These are phyloP conservation scores for Mollisia scopiformis DNA, from an alignment of 2,329 filamentous ascomycete genomes.

Conservation along the genomic window DNA sequence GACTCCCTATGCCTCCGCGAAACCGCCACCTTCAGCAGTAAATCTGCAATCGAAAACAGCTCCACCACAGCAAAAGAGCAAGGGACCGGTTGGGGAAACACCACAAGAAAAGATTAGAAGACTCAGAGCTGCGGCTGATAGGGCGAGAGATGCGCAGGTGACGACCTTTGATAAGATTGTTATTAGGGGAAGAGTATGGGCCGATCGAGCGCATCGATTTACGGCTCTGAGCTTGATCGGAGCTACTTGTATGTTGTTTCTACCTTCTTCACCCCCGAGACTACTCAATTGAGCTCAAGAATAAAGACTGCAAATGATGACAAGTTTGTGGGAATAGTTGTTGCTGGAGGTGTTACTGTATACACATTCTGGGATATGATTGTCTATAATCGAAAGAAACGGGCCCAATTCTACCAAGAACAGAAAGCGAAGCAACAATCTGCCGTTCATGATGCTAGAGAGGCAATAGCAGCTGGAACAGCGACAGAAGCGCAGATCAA, in stretches of 20 bases:
- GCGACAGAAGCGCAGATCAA: slow-evolving; percentile 54
- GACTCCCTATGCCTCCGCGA: slow-evolving; percentile 70
- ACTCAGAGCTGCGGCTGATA: slow-evolving; percentile 38
- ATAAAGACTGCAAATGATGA: too few relatives aligned
- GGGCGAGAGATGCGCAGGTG: slow-evolving; percentile 35
- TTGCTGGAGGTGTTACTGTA: slow-evolving; percentile 61
- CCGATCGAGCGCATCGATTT: slow-evolving; percentile 40
- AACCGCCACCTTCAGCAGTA: slow-evolving; percentile 46
- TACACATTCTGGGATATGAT: slow-evolving; percentile 70
- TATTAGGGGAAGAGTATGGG: slow-evolving; percentile 38
- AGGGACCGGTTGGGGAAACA: slow-evolving; percentile 36
- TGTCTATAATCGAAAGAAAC: slow-evolving; percentile 67
- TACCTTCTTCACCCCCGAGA: too few relatives aligned
- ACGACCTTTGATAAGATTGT: slow-evolving; percentile 36
- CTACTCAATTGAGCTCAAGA: too few relatives aligned
- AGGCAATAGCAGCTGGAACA: slow-evolving; percentile 44
- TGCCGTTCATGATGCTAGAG: slow-evolving; percentile 48
- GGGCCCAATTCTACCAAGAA: slow-evolving; percentile 61
- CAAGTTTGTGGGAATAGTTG: slow-evolving; percentile 46
- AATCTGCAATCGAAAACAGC: slow-evolving; percentile 17
- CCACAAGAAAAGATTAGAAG: slow-evolving; percentile 39
- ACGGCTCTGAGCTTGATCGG: slow-evolving; percentile 38
- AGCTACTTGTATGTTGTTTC: slow-evolving; percentile 37
- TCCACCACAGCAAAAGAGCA: slow-evolving; percentile 13
- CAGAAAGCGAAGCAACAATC: slow-evolving; percentile 46